phyloP scores from a whole-genome alignment of 2,329 filamentous ascomycete genomes.

The Phialophora tarda region DNA sequence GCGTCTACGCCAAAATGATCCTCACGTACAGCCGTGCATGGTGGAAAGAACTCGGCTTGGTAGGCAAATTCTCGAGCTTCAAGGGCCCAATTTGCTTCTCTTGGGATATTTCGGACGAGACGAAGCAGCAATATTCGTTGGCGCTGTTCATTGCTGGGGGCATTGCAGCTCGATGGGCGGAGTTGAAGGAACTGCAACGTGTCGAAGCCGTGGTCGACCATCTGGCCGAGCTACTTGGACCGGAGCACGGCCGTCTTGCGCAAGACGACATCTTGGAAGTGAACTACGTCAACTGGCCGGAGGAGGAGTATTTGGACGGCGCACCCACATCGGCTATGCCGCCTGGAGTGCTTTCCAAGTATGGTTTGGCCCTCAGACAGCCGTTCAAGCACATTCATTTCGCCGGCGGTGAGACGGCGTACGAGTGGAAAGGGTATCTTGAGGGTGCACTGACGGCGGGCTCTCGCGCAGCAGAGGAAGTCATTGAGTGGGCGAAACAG shows the following conservation, averaged over 20 bases:
- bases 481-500: conserved; percentile 41
- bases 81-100: conserved; percentile 54
- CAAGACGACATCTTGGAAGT: conserved; percentile 44
- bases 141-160: conserved; percentile 51
- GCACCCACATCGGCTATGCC: conserved; percentile 48
- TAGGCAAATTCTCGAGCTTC: conserved; percentile 47
- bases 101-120: conserved; percentile 50
- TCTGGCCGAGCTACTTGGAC: conserved; percentile 25
- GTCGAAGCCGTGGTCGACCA: conserved; percentile 29
- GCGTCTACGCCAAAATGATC: conserved; percentile 48
- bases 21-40: conserved; percentile 53
- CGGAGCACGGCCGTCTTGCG: conserved; percentile 19
- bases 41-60: conserved; percentile 43
- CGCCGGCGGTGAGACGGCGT: conserved; percentile 60
- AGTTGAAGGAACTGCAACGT: conserved; percentile 14
- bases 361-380: conserved; percentile 44
- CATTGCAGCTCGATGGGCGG: conserved; percentile 45
- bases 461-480: conserved; percentile 55
- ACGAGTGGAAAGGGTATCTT: conserved; percentile 63
- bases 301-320: conserved; percentile 47
- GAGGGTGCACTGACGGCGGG: conserved; percentile 61
- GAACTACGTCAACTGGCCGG: conserved; percentile 47
- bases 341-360: conserved; percentile 47
- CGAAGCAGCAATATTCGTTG: conserved; percentile 41
- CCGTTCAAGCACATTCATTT: conserved; percentile 55